These are phyloP conservation scores for Geranium incanum DNA, from an alignment of 441 rosid species.

Conservation along the genomic window DNA sequence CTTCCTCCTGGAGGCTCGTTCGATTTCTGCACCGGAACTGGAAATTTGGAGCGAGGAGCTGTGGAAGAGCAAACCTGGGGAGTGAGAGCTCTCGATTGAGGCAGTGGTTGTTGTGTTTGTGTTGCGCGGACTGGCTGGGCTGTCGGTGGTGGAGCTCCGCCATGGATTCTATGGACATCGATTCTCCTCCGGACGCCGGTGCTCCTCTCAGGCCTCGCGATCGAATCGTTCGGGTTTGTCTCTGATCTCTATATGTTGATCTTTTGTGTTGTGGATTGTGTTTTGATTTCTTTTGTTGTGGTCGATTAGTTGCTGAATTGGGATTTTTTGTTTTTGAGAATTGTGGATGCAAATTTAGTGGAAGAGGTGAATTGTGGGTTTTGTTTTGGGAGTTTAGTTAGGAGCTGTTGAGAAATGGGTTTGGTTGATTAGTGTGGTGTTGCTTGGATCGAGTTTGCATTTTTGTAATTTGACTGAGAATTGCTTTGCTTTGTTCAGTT, in stretches of 20 bases:
- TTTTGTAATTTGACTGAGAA: slow-evolving; percentile 3
- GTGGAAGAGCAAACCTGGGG: slow-evolving; percentile 39
- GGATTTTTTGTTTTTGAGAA: neutral
- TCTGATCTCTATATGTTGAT: neutral
- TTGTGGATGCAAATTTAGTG: neutral
- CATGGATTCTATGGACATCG: slow-evolving; percentile 51
- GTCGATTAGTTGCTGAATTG: neutral
- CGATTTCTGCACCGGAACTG: neutral
- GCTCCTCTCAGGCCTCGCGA: slow-evolving; percentile 35
- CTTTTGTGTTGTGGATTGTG: neutral
- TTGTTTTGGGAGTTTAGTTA: neutral
- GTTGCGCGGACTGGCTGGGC: slow-evolving; percentile 41
- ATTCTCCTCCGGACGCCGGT: slow-evolving; percentile 35
- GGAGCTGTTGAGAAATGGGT: slow-evolving; percentile 8
- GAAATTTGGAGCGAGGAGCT: slow-evolving; percentile 6
- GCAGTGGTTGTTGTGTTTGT: slow-evolving; percentile 33
- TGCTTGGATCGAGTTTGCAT: neutral
- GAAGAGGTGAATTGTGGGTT: neutral
- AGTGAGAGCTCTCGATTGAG: slow-evolving; percentile 40
- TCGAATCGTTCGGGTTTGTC: slow-evolving; percentile 36
- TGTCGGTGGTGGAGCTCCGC: slow-evolving; percentile 27
- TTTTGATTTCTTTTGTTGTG: neutral
- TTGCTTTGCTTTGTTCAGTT: neutral
- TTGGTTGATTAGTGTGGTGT: neutral
- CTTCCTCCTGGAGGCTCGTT: neutral